Evolutionary conservation across 1,284 basidiomycete genomes (phyloP).

Genomic region (Apiotrichum veenhuisii): DNA sequence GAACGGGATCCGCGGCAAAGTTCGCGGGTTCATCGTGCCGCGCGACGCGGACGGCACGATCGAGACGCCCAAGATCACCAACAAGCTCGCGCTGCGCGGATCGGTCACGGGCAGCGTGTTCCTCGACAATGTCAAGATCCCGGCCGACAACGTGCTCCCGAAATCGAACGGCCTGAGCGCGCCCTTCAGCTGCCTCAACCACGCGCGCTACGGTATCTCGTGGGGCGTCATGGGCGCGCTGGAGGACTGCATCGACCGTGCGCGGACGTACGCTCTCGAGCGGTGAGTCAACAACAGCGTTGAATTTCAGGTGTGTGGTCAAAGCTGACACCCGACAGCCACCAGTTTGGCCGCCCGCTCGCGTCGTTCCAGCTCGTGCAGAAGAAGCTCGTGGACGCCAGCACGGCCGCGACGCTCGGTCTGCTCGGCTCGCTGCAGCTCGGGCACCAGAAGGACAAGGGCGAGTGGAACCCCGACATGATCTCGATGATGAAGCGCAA

Average conservation of each 20-base stretch:
- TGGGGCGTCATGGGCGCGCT: slow-evolving; percentile 94
- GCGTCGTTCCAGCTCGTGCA: slow-evolving; percentile 94
- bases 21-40: slow-evolving; percentile 79
- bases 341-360: slow-evolving; percentile 84
- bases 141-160: slow-evolving; percentile 69
- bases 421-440: slow-evolving; percentile 73
- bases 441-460: slow-evolving; percentile 81
- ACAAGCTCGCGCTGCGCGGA: slow-evolving; percentile 85
- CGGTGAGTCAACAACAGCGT: slow-evolving; percentile 48
- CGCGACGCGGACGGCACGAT: slow-evolving; percentile 7
- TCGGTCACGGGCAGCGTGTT: slow-evolving; percentile 91
- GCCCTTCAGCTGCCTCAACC: slow-evolving; percentile 88
- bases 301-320: too few relatives aligned
- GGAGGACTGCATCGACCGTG: slow-evolving; percentile 79
- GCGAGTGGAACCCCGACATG: slow-evolving; percentile 82
- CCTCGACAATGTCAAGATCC: slow-evolving; percentile 75
- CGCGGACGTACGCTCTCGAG: slow-evolving; percentile 82
- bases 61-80: slow-evolving; percentile 73
- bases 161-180: slow-evolving; percentile 70
- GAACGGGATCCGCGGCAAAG: slow-evolving; percentile 59
- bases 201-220: slow-evolving; percentile 83
- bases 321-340: too few relatives aligned
- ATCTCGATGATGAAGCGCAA: slow-evolving; percentile 92
- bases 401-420: slow-evolving; percentile 79
- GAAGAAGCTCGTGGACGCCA: slow-evolving; percentile 92